Conservation (phyloP, 1,284 basidiomycete species). For the Fistulina hepatica region DNA sequence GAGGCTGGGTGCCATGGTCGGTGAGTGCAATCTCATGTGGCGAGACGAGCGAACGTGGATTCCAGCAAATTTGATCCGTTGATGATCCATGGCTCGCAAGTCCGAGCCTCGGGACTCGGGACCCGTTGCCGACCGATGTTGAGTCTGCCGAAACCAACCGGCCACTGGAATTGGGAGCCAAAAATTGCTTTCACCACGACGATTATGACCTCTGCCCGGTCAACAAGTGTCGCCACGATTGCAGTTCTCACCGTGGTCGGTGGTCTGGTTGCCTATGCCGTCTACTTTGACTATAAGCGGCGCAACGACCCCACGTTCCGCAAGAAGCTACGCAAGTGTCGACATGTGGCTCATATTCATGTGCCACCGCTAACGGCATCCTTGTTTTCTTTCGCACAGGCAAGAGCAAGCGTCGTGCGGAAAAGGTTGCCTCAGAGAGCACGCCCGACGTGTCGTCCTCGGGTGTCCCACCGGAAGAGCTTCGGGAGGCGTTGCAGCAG, state of each 20-base stretch:
- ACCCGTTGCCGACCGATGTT: too few species aligned
- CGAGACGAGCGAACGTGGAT: too few species aligned
- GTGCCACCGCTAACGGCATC: conserved; percentile 7
- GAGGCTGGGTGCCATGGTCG: conserved; percentile 49
- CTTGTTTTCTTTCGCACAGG: conserved; percentile 34
- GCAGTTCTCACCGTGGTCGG: conserved; percentile 59
- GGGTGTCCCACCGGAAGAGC: conserved; percentile 35
- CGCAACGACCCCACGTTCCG: conserved; percentile 84
- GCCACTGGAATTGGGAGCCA: too few species aligned
- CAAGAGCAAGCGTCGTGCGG: conserved; percentile 83
- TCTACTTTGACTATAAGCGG: conserved; percentile 94
- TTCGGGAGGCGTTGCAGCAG: conserved; percentile 50
- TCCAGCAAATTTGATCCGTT: too few species aligned
- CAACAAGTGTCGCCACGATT: conserved; percentile 42
- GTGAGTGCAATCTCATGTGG: too few species aligned
- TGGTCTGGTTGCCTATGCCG: conserved; percentile 67
- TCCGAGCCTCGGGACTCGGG: too few species aligned
- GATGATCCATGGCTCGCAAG: too few species aligned
- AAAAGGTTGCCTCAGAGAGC: conserved; percentile 66
- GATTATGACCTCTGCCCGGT: conserved; percentile 30
- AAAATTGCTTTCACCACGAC: too few species aligned
- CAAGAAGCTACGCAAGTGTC: conserved; percentile 80
- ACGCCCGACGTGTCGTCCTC: conserved; percentile 29
- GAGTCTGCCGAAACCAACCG: too few species aligned
- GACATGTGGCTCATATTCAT: conserved; percentile 36